A percentile compares a stretch with the other conserved stretches of the same genome.
phyloP scores from a whole-genome alignment of 2,329 filamentous ascomycete genomes.

The Pyrenophora tritici-repentis region DNA sequence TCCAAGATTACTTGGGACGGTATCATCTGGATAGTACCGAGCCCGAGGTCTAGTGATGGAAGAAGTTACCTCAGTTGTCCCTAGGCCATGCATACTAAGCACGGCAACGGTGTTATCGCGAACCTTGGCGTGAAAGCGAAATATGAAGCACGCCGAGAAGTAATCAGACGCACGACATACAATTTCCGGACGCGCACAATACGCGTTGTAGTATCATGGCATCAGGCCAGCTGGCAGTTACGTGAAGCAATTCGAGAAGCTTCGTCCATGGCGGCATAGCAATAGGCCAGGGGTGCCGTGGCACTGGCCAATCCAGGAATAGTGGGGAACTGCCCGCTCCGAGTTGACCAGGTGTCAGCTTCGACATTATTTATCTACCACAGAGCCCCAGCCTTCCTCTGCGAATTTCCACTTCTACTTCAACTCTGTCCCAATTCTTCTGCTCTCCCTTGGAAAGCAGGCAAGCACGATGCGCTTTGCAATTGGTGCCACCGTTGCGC shows the following conservation, averaged over 20 bases:
- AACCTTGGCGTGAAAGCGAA: too few species aligned
- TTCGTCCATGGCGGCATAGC: conserved; percentile 17
- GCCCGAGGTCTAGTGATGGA: too few species aligned
- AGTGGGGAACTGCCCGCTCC: conserved; percentile 20
- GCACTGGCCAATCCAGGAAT: conserved; percentile 12
- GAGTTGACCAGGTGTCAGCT: conserved; percentile 31
- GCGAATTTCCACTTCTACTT: conserved; percentile 24
- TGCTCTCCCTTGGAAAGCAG: conserved; percentile 38
- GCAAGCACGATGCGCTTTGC: conserved; percentile 62
- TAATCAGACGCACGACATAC: too few species aligned
- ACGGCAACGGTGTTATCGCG: background rate
- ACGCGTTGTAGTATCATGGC: background rate
- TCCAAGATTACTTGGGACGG: background rate
- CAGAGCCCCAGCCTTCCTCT: conserved; percentile 23
- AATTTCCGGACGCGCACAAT: background rate
- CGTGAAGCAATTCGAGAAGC: conserved; percentile 27
- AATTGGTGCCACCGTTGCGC: conserved; percentile 70
- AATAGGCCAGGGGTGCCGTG: conserved; percentile 15
- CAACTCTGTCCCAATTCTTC: conserved; percentile 32
- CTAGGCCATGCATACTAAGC: too few species aligned
- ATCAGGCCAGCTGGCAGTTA: conserved; percentile 31
- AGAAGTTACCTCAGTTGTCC: too few species aligned
- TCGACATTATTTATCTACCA: conserved; percentile 31
- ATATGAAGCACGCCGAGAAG: too few species aligned
- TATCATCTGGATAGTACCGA: too few species aligned